Conservation (phyloP, 495 filamentous ascomycete species). For the Xylaria castorea region DNA sequence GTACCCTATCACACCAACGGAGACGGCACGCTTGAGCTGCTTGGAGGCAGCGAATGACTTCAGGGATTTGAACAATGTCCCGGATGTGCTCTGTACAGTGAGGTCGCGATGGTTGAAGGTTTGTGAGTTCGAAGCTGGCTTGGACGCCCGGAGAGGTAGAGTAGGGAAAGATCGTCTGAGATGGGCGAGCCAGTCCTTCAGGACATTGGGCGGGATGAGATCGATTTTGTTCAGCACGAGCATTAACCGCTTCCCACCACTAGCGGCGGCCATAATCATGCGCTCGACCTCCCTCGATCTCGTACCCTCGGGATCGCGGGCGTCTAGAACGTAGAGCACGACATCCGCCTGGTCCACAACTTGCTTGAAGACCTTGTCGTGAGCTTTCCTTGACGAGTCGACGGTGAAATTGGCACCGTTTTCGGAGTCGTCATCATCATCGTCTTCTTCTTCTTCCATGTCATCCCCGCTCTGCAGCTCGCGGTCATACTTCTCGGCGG, state of each 20-base stretch:
- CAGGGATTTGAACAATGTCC: conserved; percentile 85
- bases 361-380: conserved; percentile 95
- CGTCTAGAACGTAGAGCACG: conserved; percentile 92
- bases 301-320: conserved; percentile 89
- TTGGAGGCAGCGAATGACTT: conserved; percentile 87
- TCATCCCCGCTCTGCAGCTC: conserved; percentile 64
- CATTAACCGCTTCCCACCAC: conserved; percentile 85
- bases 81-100: conserved; percentile 84
- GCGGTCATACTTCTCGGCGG: conserved; percentile 79
- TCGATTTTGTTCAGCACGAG: conserved; percentile 98
- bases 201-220: conserved; percentile 78
- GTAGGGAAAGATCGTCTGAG: conserved; percentile 93
- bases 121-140: conserved; percentile 81
- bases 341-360: conserved; percentile 91
- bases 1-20: conserved; percentile 94
- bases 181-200: conserved; percentile 84
- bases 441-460: conserved; percentile 66
- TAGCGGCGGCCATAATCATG: conserved; percentile 83
- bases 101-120: conserved; percentile 92
- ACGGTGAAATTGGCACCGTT: conserved; percentile 53
- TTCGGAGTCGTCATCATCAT: conserved; percentile 58
- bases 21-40: conserved; percentile 86
- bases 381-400: conserved; percentile 74
- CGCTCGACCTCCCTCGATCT: conserved; percentile 89
- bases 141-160: conserved; percentile 86